Conservation (phyloP, 2,329 filamentous ascomycete genomes). For the Talaromyces piceae region DNA sequence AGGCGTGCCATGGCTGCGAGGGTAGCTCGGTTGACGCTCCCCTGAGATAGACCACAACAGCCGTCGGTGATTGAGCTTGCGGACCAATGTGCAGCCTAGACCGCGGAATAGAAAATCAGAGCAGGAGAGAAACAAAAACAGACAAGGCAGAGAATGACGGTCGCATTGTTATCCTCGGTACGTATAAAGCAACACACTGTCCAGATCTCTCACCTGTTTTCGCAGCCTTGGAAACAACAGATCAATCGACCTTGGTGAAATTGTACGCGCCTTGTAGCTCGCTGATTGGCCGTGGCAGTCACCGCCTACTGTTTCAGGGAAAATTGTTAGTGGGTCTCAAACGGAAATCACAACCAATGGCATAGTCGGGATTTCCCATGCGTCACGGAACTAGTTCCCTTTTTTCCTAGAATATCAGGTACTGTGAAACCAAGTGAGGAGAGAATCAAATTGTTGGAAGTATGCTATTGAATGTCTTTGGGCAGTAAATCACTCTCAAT, state of each 20-base stretch:
- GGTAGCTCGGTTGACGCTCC: neutral
- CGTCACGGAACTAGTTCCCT: neutral
- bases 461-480: too few species aligned
- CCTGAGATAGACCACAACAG: neutral
- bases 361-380: neutral
- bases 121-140: neutral
- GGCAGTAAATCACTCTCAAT: neutral
- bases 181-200: neutral
- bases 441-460: too few species aligned
- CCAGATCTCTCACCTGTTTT: neutral
- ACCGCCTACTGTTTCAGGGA: neutral
- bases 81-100: neutral
- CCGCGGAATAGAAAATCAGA: neutral
- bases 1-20: constrained; percentile 42
- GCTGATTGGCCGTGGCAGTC: neutral
- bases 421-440: neutral
- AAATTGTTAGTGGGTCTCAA: neutral
- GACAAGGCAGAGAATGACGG: neutral
- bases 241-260: neutral
- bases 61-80: neutral
- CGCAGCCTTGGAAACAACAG: neutral
- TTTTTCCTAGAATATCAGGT: too few species aligned
- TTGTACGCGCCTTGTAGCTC: neutral
- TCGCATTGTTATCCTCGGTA: neutral
- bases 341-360: neutral